These are phyloP conservation scores for Acanthamoeba triangularis DNA, from an alignment of 208 protist genomes.

Conservation along the genomic window DNA sequence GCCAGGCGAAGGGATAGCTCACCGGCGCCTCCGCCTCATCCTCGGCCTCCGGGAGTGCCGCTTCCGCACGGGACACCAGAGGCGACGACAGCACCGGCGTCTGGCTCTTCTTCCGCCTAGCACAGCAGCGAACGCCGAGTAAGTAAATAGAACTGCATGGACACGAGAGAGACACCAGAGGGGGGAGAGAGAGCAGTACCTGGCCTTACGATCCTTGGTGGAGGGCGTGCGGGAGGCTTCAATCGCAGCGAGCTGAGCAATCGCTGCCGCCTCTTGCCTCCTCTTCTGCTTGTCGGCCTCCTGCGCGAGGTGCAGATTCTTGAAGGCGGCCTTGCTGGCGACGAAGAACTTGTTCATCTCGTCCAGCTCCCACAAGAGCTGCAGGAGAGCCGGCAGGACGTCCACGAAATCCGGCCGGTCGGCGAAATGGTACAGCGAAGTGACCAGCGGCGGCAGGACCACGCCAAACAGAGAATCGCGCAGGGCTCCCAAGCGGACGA, in stretches of 20 bases:
- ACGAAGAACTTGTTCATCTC: conserved; percentile 71
- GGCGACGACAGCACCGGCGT: not conserved
- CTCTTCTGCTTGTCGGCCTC: conserved; percentile 23
- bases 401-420: conserved; percentile 25
- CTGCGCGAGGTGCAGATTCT: not conserved
- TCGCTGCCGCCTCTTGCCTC: not conserved
- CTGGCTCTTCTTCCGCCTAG: not conserved
- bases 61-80: not conserved
- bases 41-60: not conserved
- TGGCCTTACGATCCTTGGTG: not conserved
- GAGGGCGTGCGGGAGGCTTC: conserved; percentile 8
- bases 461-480: conserved; percentile 13
- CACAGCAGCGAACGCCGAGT: not conserved
- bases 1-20: conserved; percentile 28
- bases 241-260: not conserved
- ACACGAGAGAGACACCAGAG: not conserved
- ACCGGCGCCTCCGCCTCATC: not conserved
- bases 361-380: conserved; percentile 49
- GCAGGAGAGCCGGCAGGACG: not conserved
- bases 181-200: too few species aligned
- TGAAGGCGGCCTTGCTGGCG: conserved; percentile 42
- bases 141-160: not conserved
- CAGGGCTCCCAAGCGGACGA: not conserved
- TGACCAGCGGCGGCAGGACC: conserved; percentile 26
- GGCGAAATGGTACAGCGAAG: conserved; percentile 25